Conservation (phyloP, 352 stramenopile genomes). For the Hyaloperonospora arabidopsidis region DNA sequence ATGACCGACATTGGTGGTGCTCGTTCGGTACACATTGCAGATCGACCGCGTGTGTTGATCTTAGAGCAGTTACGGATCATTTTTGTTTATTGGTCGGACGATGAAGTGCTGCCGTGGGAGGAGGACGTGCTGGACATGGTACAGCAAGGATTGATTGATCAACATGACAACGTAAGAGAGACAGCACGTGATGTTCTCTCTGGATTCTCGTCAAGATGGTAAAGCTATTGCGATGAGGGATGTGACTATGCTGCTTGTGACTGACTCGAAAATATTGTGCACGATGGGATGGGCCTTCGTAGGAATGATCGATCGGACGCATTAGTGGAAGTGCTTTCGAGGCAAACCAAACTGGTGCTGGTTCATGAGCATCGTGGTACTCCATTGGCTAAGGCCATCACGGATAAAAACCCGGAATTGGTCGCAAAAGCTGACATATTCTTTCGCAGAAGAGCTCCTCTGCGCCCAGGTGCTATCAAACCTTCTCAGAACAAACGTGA, state of each 20-base stretch:
- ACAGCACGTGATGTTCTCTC: conserved; percentile 41
- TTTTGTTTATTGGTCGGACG: conserved; percentile 44
- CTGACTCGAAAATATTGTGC: background rate
- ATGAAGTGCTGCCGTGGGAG: conserved; percentile 38
- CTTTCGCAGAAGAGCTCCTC: conserved; percentile 9
- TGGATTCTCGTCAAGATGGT: conserved; percentile 45
- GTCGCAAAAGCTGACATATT: conserved; percentile 18
- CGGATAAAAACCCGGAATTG: conserved; percentile 34
- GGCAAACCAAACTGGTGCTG: conserved; percentile 31
- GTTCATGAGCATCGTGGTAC: conserved; percentile 43
- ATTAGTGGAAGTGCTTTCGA: conserved; percentile 36
- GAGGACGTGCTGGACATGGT: conserved; percentile 49
- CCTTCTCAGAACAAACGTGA: conserved; percentile 18
- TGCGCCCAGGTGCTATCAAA: conserved; percentile 24
- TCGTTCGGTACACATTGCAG: conserved; percentile 19
- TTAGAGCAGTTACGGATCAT: conserved; percentile 53
- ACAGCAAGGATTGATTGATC: conserved; percentile 36
- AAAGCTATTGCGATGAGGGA: background rate
- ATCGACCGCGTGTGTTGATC: conserved; percentile 42
- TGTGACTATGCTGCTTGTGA: conserved; percentile 1
- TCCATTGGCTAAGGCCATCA: conserved; percentile 35
- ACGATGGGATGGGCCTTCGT: conserved; percentile 3
- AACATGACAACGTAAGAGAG: conserved; percentile 34
- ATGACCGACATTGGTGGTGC: background rate
- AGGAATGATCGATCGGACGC: conserved; percentile 51